These are phyloP conservation scores for Patellifolia procumbens DNA, from an alignment of 179 eudicot species.

Conservation along the genomic window DNA sequence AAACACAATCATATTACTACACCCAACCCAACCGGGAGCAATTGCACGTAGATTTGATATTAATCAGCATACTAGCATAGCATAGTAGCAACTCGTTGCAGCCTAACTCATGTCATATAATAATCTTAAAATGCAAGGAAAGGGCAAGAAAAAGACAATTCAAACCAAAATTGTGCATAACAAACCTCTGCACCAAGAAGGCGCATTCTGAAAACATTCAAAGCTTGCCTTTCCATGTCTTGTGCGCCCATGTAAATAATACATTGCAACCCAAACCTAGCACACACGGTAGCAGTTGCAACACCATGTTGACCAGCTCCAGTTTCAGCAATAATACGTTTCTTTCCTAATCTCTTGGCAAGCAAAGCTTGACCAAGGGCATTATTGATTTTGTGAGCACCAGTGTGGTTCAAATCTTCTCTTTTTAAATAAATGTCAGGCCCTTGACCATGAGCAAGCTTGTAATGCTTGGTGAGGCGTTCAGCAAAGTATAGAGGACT, in stretches of 20 bases:
- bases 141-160: neutral
- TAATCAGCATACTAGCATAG: neutral
- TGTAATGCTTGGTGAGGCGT: constrained; percentile 85
- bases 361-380: constrained; percentile 92
- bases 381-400: constrained; percentile 93
- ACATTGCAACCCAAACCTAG: constrained; percentile 65
- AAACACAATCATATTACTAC: neutral
- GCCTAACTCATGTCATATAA: neutral
- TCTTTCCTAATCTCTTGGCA: constrained; percentile 66
- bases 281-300: constrained; percentile 88
- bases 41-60: neutral
- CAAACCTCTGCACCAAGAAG: constrained; percentile 81
- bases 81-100: neutral
- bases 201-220: constrained; percentile 65
- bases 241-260: constrained; percentile 64
- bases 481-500: constrained; percentile 92
- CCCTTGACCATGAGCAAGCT: constrained; percentile 67
- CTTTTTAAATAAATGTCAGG: constrained; percentile 86
- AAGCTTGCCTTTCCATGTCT: constrained; percentile 73
- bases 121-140: neutral
- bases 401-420: constrained; percentile 90
- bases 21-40: neutral
- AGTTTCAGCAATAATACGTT: constrained; percentile 69
- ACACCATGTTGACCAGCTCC: constrained; percentile 98
- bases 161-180: neutral